These are phyloP conservation scores for Trametes sp. DNA, from an alignment of 1,284 basidiomycete species.

Conservation along the genomic window DNA sequence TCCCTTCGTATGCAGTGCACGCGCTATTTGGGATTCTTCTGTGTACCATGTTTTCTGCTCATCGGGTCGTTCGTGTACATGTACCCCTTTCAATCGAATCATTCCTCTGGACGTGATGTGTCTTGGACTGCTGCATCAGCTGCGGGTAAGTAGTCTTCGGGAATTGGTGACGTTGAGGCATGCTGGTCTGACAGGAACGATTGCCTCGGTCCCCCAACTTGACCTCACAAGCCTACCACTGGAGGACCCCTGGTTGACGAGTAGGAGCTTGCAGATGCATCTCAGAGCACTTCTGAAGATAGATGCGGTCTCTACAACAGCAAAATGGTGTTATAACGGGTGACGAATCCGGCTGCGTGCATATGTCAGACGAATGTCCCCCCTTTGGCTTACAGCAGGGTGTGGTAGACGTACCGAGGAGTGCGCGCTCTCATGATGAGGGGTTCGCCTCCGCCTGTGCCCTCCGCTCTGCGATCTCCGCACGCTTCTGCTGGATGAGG, in stretches of 20 bases:
- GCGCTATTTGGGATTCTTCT: slow-evolving; percentile 24
- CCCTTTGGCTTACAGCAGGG: not conserved
- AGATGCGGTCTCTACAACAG: not conserved
- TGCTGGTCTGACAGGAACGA: too few species aligned
- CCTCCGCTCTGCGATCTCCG: slow-evolving; percentile 60
- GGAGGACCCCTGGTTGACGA: too few species aligned
- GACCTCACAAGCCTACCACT: too few species aligned
- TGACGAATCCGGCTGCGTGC: not conserved
- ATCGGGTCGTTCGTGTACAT: slow-evolving; percentile 17
- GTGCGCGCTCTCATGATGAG: slow-evolving; percentile 14
- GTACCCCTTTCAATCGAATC: slow-evolving; percentile 11
- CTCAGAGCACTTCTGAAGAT: slow-evolving; percentile 11
- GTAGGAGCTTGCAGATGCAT: not conserved
- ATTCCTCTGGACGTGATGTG: not conserved
- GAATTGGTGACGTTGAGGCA: too few species aligned
- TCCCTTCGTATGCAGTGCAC: slow-evolving; percentile 30
- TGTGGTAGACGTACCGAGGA: not conserved
- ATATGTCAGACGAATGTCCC: not conserved
- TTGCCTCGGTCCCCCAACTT: too few species aligned
- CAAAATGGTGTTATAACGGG: not conserved
- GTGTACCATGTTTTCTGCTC: slow-evolving; percentile 15
- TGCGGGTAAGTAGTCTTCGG: too few species aligned
- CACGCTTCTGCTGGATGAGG: slow-evolving; percentile 66
- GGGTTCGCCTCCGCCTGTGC: slow-evolving; percentile 45
- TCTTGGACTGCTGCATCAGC: too few species aligned